phyloP scores from a whole-genome alignment of 2,329 filamentous ascomycete genomes.

The Magnaporthiopsis incrustans region DNA sequence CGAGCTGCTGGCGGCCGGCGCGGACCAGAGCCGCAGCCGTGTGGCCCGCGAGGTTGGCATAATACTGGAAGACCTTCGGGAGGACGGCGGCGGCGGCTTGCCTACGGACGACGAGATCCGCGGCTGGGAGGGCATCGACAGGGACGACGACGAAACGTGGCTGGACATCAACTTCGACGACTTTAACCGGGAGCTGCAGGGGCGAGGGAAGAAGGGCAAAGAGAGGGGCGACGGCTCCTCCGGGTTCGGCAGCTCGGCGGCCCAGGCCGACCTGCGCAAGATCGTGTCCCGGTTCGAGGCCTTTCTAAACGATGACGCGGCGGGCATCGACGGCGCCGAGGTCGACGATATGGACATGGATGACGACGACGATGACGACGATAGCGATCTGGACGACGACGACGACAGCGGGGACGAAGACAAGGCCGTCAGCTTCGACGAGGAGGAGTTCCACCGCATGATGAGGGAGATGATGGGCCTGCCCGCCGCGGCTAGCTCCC shows the following conservation, averaged over 20 bases:
- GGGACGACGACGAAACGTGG: conserved; percentile 84
- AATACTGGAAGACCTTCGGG: conserved; percentile 65
- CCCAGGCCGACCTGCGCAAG: conserved; percentile 72
- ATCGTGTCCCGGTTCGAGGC: conserved; percentile 92
- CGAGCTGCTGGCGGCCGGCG: conserved; percentile 71
- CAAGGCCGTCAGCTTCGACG: conserved; percentile 71
- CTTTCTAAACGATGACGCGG: conserved; percentile 79
- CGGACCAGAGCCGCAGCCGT: conserved; percentile 59
- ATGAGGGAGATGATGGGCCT: conserved; percentile 90
- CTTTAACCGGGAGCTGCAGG: conserved; percentile 23
- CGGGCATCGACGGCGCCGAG: conserved; percentile 71
- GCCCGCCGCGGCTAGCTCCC: conserved; percentile 18
- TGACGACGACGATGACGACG: conserved; percentile 41
- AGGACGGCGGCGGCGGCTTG: conserved; percentile 57
- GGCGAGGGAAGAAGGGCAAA: conserved; percentile 21
- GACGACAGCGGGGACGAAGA: conserved; percentile 59
- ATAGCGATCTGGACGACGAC: conserved; percentile 34
- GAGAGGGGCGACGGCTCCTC: conserved; percentile 11
- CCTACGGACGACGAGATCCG: conserved; percentile 68
- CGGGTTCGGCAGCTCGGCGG: conserved; percentile 56
- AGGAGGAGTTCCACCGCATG: conserved; percentile 75
- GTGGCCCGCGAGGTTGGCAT: conserved; percentile 68
- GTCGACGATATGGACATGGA: conserved; percentile 64
- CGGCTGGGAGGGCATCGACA: conserved; percentile 52
- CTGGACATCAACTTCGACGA: conserved; percentile 86